Conservation (phyloP, 2,329 filamentous ascomycete species). For the Periconia sp. region DNA sequence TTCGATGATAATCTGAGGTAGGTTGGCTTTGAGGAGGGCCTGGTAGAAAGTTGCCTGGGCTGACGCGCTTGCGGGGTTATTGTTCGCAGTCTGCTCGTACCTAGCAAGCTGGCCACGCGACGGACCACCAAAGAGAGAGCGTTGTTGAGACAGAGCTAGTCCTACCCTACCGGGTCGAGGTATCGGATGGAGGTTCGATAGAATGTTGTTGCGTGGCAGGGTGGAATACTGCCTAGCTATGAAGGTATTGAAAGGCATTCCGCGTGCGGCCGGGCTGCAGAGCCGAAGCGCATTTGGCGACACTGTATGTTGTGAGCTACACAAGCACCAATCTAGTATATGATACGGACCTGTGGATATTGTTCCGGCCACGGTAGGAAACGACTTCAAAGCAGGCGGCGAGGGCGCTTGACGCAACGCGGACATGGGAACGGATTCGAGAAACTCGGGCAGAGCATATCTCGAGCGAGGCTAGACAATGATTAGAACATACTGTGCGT, state of each 20-base stretch:
- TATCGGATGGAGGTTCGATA: constrained; percentile 37
- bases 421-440: constrained; percentile 27
- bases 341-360: constrained; percentile 28
- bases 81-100: constrained; percentile 89
- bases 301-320: constrained; percentile 24
- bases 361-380: constrained; percentile 20
- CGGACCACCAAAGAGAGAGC: constrained; percentile 54
- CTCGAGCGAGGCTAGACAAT: constrained; percentile 14
- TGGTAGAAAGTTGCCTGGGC: constrained; percentile 95
- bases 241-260: constrained; percentile 28
- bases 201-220: constrained; percentile 41
- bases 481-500: constrained; percentile 11
- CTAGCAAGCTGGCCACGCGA: constrained; percentile 73
- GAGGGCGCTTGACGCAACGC: constrained; percentile 23
- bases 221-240: constrained; percentile 48
- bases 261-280: constrained; percentile 42
- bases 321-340: too few species aligned
- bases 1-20: constrained; percentile 91
- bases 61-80: constrained; percentile 84
- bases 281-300: constrained; percentile 39
- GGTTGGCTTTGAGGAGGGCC: constrained; percentile 85
- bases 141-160: constrained; percentile 50
- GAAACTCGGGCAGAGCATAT: constrained; percentile 25
- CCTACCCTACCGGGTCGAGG: constrained; percentile 41
- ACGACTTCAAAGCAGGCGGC: constrained; percentile 13